Base-by-base conservation (phyloP, 2,329 filamentous ascomycete species). In the Penicillium verrucosum region DNA sequence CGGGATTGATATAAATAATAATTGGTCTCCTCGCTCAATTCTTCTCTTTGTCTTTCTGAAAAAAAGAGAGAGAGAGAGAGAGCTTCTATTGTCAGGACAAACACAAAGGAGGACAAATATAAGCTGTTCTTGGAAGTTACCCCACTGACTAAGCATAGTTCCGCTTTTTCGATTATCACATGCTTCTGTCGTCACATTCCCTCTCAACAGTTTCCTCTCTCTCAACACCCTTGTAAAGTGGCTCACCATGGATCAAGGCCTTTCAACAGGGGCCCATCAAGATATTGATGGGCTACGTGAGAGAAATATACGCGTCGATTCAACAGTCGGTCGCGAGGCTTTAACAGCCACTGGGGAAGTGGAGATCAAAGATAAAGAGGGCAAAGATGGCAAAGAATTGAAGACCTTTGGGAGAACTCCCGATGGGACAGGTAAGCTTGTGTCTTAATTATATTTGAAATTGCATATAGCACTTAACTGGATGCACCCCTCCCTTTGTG, bases 351-450 rank as follows among this genome's bases (percentile, higher is more conserved):
- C 65, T 14, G 71, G 65, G 44, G 69, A 71, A 53, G 46, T 63
- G 57, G 78, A 81, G 65, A 75, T 78, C 51, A 75, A 74, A 53
- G 73, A 77, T 63, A 78, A 80, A 60, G 68, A 76, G 60, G 78
- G 80, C 40, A 81, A 82, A 60, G 77, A 76, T 61, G 78, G 80
- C 42, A 81, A 82, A 60, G 77, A 82, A 60, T 86, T 85, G 72
- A 93, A 90, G 80, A 96, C 92, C 0, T 96, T 89, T 80, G 93
- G 93, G 54, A 87, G 92, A 63, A 97, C 93, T 14, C 90, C 90
- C 30, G 89, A 92, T 77, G 93, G 93, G 68, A 95, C 85, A 77
- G 86, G 93, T 97, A 83, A 76, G 89, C 53, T 57, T 49, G n/a
- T 38, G n/a, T 27, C 21, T 18, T 11, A 14, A 27, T 43, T 32